Evolutionary conservation across 306 rosid genomes (phyloP).

Genomic region (Citrullus colocynthis): DNA sequence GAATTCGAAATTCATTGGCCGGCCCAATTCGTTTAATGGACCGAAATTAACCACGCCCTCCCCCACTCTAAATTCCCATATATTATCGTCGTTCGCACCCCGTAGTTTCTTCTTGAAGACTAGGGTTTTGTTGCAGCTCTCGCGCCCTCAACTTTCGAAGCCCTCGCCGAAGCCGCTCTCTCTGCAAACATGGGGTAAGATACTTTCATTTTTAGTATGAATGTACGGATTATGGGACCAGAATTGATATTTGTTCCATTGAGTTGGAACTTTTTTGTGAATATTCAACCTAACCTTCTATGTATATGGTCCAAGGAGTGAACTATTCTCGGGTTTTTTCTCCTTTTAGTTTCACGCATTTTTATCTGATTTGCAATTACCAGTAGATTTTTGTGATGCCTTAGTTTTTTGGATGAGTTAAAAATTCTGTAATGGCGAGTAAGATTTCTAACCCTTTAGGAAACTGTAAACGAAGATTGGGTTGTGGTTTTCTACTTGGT

Average conservation of each 20-base stretch:
- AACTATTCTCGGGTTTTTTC: neutral
- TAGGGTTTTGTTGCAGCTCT: neutral
- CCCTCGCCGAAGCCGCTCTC: neutral
- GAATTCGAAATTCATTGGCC: too few species aligned
- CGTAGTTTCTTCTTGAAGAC: neutral
- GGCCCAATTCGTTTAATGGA: neutral
- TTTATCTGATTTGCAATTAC: neutral
- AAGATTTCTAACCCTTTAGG: neutral
- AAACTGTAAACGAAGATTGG: neutral
- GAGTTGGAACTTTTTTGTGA: neutral
- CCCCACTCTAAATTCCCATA: neutral
- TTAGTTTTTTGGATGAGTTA: neutral
- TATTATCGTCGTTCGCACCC: neutral
- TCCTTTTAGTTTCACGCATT: neutral
- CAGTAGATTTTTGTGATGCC: neutral
- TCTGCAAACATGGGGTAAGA: neutral
- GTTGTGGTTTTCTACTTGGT: neutral
- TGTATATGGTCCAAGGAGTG: neutral
- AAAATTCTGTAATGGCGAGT: neutral
- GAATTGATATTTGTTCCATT: neutral
- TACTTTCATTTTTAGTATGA: too few species aligned
- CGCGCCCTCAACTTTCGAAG: neutral
- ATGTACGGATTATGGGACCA: too few species aligned
- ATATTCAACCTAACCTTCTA: neutral
- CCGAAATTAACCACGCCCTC: neutral